A percentile compares a stretch with the other conserved stretches of the same genome.
Evolutionary conservation across 2,329 filamentous ascomycete species (phyloP).

Genomic region (Meredithiella fracta): DNA sequence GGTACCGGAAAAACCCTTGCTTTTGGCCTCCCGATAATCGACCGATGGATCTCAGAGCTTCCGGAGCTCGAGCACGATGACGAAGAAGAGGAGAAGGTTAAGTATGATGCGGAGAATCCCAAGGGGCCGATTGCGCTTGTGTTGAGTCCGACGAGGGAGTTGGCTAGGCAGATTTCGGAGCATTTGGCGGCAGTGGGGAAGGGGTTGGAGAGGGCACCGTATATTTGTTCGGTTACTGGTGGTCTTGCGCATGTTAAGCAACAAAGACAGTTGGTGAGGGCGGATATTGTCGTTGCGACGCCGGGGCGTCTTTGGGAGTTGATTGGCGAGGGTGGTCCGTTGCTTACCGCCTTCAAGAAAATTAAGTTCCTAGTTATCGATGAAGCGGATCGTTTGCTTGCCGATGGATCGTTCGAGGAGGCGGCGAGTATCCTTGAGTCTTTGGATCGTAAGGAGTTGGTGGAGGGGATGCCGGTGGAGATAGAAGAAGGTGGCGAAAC

Average conservation of each 20-base stretch:
- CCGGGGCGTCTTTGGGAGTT: conserved; percentile 92
- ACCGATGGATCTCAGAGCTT: conserved; percentile 47
- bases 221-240: conserved; percentile 79
- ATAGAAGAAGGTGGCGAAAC: conserved; percentile 26
- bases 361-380: conserved; percentile 80
- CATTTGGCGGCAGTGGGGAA: conserved; percentile 64
- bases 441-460: conserved; percentile 49
- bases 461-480: conserved; percentile 18
- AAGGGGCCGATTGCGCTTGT: conserved; percentile 57
- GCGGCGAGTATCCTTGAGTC: conserved; percentile 72
- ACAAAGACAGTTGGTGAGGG: conserved; percentile 63
- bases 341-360: conserved; percentile 53
- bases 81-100: conserved; percentile 18
- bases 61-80: conserved; percentile 17
- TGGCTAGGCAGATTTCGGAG: conserved; percentile 78
- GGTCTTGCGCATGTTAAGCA: conserved; percentile 93
- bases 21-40: conserved; percentile 84
- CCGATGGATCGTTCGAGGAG: conserved; percentile 90
- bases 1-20: conserved; percentile 94
- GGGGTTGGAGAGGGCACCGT: conserved; percentile 42
- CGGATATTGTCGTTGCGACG: conserved; percentile 85
- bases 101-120: conserved; percentile 16
- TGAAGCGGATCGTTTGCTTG: conserved; percentile 82
- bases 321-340: conserved; percentile 54
- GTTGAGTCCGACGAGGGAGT: conserved; percentile 77